phyloP scores from a whole-genome alignment of 2,329 filamentous ascomycete genomes.

The Cladophialophora bantiana region DNA sequence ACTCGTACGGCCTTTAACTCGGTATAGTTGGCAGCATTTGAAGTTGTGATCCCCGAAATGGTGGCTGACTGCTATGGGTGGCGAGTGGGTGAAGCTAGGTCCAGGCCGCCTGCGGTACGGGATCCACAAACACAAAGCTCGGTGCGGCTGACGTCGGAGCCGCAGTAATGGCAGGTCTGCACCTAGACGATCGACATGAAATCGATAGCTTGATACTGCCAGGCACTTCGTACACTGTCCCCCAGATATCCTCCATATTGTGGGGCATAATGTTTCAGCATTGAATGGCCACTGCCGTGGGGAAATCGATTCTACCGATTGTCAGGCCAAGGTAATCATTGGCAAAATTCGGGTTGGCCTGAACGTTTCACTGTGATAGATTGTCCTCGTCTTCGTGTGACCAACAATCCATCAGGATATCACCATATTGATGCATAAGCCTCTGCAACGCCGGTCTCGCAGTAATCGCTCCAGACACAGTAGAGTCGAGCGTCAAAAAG shows the following conservation, averaged over 20 bases:
- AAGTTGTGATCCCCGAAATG: background rate
- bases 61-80: background rate
- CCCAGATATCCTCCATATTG: background rate
- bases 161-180: background rate
- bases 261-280: background rate
- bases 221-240: background rate
- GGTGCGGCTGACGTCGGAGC: conserved; percentile 4
- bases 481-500: conserved; percentile 24
- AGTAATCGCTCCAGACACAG: conserved; percentile 28
- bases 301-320: background rate
- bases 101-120: background rate
- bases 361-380: background rate
- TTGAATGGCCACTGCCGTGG: background rate
- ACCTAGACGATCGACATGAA: background rate
- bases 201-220: background rate
- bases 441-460: conserved; percentile 25
- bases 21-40: background rate
- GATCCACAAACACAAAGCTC: conserved; percentile 1
- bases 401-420: conserved; percentile 32
- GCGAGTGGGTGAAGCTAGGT: background rate
- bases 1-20: background rate
- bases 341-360: background rate
- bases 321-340: background rate
- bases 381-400: conserved; percentile 20
- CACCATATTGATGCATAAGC: conserved; percentile 31